phyloP scores from a whole-genome alignment of 352 stramenopile species.

The Aphanomyces cochlioides region DNA sequence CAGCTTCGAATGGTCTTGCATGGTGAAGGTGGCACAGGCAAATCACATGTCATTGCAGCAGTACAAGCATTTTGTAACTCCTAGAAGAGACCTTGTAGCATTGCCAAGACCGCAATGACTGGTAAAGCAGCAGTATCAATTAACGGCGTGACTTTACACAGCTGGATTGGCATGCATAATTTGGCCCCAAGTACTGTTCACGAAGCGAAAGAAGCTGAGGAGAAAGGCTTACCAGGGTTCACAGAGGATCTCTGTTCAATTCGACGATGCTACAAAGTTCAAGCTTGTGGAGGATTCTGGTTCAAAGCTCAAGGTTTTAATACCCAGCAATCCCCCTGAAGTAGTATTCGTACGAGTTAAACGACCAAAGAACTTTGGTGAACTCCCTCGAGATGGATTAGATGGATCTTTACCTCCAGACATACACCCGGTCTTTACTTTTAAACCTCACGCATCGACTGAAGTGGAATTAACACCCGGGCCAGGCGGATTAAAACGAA shows the following conservation, averaged over 20 bases:
- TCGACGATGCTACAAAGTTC: not conserved
- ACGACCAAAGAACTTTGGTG: not conserved
- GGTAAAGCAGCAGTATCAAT: slow-evolving; percentile 4
- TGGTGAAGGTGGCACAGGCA: slow-evolving; percentile 3
- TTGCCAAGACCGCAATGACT: slow-evolving; percentile 13
- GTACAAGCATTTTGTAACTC: slow-evolving; percentile 15
- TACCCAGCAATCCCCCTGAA: not conserved
- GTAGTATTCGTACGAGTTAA: not conserved
- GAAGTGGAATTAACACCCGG: not conserved
- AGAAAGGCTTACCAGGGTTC: too few relatives aligned
- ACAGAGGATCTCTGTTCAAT: not conserved
- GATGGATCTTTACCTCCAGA: not conserved
- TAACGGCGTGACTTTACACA: not conserved
- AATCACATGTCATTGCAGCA: not conserved
- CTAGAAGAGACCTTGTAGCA: not conserved
- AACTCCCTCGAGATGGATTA: slow-evolving; percentile 1
- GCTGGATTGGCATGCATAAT: slow-evolving; percentile 11
- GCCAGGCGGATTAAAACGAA: not conserved
- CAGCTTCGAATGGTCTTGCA: slow-evolving; percentile 3
- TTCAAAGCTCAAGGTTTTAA: not conserved
- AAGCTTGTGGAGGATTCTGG: slow-evolving; percentile 2
- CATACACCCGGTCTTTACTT: not conserved
- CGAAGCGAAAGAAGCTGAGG: not conserved
- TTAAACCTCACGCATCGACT: not conserved
- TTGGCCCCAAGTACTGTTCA: slow-evolving; percentile 12